Base-by-base conservation (phyloP, 1,284 basidiomycete species). In the Irpex rosettiformis region DNA sequence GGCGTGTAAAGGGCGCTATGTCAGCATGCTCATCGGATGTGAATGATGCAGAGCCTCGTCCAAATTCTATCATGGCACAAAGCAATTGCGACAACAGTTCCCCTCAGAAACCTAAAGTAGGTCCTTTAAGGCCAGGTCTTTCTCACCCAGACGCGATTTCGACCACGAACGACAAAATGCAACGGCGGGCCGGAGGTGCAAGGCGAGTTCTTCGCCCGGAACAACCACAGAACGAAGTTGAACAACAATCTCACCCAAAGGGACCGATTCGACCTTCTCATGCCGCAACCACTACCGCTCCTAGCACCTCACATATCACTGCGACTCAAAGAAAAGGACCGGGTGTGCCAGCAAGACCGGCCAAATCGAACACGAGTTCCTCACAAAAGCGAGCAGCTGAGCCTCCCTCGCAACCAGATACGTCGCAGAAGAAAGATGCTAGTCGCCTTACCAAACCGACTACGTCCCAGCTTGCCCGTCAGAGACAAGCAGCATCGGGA, bases 161-260 rank as follows among this genome's bases (percentile, higher is more conserved):
- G 43, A n/a, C 13, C 33, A 52, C 37, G 29, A 18, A 25, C 13
- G 33, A 42, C 48, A 27, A 13, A 53, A 4, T 22, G 13, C 43
- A 28, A 6, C 43, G 45, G 22, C 61, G 58, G 2, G 58, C 37
- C 21, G 64, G 66, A 18, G 72, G 76, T n/a, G 75, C 75, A 7
- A 65, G 74, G 59, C 68, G 76, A 55, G 63, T 75, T 47, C 70
- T 70, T 2, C 66, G 77, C 52, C 73, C 62, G 21, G 58, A 47
- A 16, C n/a, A 43, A 37, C 24, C 30, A 18, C 43, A 11, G 18
- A 37, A 16, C 33, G 43, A 45, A 18, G 43, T 18, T 18, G n/a
- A 45, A 18, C 16, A n/a, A 45, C 13, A n/a, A 18, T n/a, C 43
- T 18, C 16, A 45, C 18, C 8, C 43, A 8, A 45, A 45, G 21